Evolutionary conservation across 768 basidiomycete genomes (phyloP).

Genomic region (Termitomyces sp.): DNA sequence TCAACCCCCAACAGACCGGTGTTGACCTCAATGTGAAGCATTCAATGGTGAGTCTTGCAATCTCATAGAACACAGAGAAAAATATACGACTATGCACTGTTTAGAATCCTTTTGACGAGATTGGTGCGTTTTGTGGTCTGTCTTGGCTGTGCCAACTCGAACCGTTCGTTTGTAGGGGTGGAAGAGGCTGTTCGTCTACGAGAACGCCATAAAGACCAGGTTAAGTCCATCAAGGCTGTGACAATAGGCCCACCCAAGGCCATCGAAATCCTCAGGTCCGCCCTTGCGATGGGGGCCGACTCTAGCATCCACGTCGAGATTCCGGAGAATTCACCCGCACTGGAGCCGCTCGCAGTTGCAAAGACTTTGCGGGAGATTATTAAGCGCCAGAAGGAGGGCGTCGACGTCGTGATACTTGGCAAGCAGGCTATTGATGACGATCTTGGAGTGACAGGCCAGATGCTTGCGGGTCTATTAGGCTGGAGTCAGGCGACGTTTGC

Average conservation of each 20-base stretch:
- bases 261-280: conserved; percentile 88
- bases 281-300: conserved; percentile 98
- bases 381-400: conserved; percentile 47
- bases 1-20: conserved; percentile 92
- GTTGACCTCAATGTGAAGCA: conserved; percentile 98
- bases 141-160: neutral
- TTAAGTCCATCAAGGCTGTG: conserved; percentile 87
- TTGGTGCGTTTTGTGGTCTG: conserved; percentile 51
- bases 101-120: conserved; percentile 98
- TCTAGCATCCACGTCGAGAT: conserved; percentile 86
- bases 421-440: conserved; percentile 99
- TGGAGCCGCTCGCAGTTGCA: conserved; percentile 91
- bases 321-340: conserved; percentile 65
- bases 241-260: conserved; percentile 95
- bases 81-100: neutral
- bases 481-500: conserved; percentile 97
- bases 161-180: conserved; percentile 55
- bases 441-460: conserved; percentile 92
- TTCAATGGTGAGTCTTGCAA: conserved; percentile 73
- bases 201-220: conserved; percentile 69
- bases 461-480: conserved; percentile 89
- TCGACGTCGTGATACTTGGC: conserved; percentile 91
- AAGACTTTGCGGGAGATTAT: conserved; percentile 80
- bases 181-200: conserved; percentile 97
- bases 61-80: conserved; percentile 1